These are phyloP conservation scores for Ensete glaucum DNA, from an alignment of 176 grass and related monocot genomes.

Conservation along the genomic window DNA sequence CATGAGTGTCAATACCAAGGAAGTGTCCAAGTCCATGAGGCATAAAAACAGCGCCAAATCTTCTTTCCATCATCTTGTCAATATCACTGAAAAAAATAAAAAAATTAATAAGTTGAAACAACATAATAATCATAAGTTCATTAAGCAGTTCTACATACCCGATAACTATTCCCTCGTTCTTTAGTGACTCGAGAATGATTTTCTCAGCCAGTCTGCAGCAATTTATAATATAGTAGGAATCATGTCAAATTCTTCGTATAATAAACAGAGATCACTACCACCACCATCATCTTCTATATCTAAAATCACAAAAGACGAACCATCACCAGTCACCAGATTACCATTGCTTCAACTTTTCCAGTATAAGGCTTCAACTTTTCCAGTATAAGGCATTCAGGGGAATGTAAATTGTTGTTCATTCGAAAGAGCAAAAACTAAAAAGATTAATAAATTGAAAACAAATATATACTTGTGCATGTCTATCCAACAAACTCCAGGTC, in stretches of 20 bases:
- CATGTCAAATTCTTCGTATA: not conserved
- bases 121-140: not conserved
- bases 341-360: no score
- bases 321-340: not conserved
- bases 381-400: no score
- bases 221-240: not conserved
- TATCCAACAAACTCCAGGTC: conserved; percentile 67
- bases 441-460: not conserved
- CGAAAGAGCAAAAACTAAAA: not conserved
- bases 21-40: conserved; percentile 95
- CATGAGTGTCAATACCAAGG: conserved; percentile 95
- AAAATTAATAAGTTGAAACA: not conserved
- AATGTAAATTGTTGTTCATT: not conserved
- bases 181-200: conserved; percentile 68
- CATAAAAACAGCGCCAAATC: conserved; percentile 91
- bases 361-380: no score
- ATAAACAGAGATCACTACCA: not conserved
- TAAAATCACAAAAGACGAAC: not conserved
- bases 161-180: conserved; percentile 51
- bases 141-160: conserved; percentile 33
- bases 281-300: no score
- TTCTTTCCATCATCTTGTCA: conserved; percentile 69
- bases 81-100: conserved; percentile 53
- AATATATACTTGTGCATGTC: conserved; percentile 83
- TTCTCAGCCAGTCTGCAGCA: conserved; percentile 63